A percentile compares a stretch with the other conserved stretches of the same genome.
Evolutionary conservation across 768 basidiomycete species (phyloP).

Genomic region (Suillus tomentosus): DNA sequence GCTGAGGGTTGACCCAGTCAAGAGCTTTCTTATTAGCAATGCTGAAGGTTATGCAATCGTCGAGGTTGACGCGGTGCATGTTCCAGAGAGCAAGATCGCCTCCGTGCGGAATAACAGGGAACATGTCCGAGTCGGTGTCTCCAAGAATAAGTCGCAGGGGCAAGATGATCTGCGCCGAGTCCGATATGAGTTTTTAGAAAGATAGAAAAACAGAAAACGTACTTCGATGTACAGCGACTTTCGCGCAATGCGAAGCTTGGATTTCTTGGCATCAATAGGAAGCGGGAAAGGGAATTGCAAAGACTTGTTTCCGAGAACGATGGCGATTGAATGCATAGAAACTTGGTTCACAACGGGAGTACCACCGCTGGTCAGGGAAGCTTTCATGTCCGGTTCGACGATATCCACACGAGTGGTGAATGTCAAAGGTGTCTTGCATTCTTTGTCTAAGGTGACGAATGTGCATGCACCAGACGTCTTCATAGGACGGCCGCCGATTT

Average conservation of each 20-base stretch:
- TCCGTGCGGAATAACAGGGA: slow-evolving; percentile 27
- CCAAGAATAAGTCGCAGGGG: slow-evolving; percentile 20
- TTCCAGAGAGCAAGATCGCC: slow-evolving; percentile 31
- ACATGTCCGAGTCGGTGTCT: slow-evolving; percentile 23
- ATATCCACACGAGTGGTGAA: slow-evolving; percentile 26
- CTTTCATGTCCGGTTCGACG: slow-evolving; percentile 23
- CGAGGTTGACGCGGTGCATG: slow-evolving; percentile 43
- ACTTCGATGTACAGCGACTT: slow-evolving; percentile 54
- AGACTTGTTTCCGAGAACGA: slow-evolving; percentile 21
- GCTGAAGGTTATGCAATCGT: slow-evolving; percentile 36
- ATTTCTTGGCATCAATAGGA: slow-evolving; percentile 39
- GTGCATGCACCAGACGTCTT: neutral
- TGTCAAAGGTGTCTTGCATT: slow-evolving; percentile 19
- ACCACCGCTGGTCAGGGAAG: slow-evolving; percentile 20
- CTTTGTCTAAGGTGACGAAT: slow-evolving; percentile 19
- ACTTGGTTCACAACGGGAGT: slow-evolving; percentile 21
- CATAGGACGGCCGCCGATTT: neutral
- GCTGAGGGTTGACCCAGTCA: slow-evolving; percentile 37
- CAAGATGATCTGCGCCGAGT: slow-evolving; percentile 23
- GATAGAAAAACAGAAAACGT: neutral
- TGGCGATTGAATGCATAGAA: neutral
- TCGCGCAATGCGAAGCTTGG: slow-evolving; percentile 50
- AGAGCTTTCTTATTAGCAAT: slow-evolving; percentile 15
- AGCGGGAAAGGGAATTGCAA: slow-evolving; percentile 43
- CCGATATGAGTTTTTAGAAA: neutral